Percentiles rank a stretch among this genome's conserved stretches.
Conservation (phyloP, 176 grass and related monocot species). For the Cocos nucifera region DNA sequence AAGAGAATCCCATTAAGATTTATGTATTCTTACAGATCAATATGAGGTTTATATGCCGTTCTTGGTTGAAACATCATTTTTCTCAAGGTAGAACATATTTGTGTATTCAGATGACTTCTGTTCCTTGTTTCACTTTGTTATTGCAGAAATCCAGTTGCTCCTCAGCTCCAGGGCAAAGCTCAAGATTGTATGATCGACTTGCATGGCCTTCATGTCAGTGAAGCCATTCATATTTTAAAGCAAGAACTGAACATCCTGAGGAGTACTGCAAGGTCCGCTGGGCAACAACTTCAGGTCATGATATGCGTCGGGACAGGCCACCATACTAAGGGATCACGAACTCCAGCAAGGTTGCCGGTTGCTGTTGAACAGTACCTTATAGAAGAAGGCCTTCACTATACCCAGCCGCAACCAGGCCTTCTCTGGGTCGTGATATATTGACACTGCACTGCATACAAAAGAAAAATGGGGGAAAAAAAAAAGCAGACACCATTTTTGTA, state of each 20-base stretch:
- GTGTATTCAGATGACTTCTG: no score
- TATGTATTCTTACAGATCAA: no score
- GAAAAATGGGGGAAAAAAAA: constrained; percentile 11
- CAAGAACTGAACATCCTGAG: constrained; percentile 56
- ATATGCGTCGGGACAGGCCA: constrained; percentile 88
- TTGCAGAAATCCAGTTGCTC: constrained; percentile 51
- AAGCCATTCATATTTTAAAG: constrained; percentile 73
- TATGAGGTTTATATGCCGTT: no score
- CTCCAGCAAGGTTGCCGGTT: constrained; percentile 60
- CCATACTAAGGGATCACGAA: constrained; percentile 86
- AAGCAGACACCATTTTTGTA: neutral
- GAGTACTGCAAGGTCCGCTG: constrained; percentile 37
- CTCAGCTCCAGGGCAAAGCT: constrained; percentile 14
- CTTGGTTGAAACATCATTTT: no score
- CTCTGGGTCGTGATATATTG: constrained; percentile 69
- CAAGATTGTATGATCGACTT: constrained; percentile 69
- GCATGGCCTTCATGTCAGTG: constrained; percentile 75
- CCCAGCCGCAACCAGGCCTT: constrained; percentile 76
- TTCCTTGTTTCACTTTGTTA: no score
- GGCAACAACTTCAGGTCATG: constrained; percentile 71
- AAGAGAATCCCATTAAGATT: no score
- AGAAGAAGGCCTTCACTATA: constrained; percentile 66
- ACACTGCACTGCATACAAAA: constrained; percentile 21
- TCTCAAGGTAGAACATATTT: no score
- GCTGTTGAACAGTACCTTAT: constrained; percentile 82